Base-by-base conservation (phyloP, 1,284 basidiomycete species). In the Ganoderma meredithae region DNA sequence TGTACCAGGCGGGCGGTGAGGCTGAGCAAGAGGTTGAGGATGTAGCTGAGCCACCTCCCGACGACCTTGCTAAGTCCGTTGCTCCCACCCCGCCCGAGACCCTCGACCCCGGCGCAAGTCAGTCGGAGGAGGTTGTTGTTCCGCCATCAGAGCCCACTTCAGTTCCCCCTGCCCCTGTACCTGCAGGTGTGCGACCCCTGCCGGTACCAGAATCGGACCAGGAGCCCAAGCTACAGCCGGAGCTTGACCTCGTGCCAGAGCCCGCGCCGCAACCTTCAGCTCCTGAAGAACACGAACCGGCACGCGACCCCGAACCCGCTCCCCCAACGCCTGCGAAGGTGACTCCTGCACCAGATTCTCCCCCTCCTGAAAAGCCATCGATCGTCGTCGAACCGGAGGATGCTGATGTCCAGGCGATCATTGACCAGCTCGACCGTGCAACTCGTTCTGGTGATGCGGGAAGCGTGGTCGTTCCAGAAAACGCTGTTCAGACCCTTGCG, bases 361-460 rank as follows among this genome's bases (percentile, higher is more conserved):
- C 39, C 31, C 49, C 47, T 27, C 36, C 59, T 31, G 64, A 27
- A 44, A 22, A 55, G 13, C 39, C 36, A 0, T 36, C 60, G 27
- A 31, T 55, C 27, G 31, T 13, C 5, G 1, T 49, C n/a, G 64
- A 61, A 5, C 44, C 39, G 6, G 12, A 68, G 19, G 71, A 72
- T 31, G 65, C 67, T 22, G 69, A 49, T 13, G 63, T 72, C 1
- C 65, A 61, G 44, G 71, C 71, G 3, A 58, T 70, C 22, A 69
- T 72, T n/a, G 69, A 69, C 9, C 63, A 69, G 56, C 69, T 72
- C 33, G 71, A 72, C 43, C 66, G 67, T 27, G 71, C 71, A 17
- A 70, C 71, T 40, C 65, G 61, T 47, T 31, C 58, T 19, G 71
- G 71, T 39, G 71, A 72, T 49, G 65, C 67, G 4, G 71, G 71